These are phyloP conservation scores for Yamadazyma friedrichii DNA, from an alignment of 1,139 yeast genomes.

Conservation along the genomic window DNA sequence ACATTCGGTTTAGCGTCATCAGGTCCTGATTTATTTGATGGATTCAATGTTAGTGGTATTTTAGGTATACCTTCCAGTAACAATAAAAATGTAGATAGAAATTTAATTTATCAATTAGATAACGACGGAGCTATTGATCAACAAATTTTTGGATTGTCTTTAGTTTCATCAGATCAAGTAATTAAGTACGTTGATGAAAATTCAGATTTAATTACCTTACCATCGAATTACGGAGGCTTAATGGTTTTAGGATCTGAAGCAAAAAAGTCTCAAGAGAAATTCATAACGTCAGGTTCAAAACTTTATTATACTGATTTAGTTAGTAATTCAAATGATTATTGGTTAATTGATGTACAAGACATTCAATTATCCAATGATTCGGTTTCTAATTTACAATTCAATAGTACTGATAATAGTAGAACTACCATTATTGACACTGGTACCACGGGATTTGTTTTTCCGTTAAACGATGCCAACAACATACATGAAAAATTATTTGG, in stretches of 20 bases:
- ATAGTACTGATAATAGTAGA: slow-evolving; percentile 23
- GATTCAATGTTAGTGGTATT: slow-evolving; percentile 58
- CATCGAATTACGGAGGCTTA: slow-evolving; percentile 25
- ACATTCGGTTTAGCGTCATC: slow-evolving; percentile 53
- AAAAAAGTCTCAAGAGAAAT: slow-evolving; percentile 14
- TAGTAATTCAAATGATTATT: slow-evolving; percentile 40
- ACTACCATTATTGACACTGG: slow-evolving; percentile 64
- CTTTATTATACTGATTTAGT: slow-evolving; percentile 41
- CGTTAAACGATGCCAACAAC: slow-evolving; percentile 53
- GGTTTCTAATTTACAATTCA: slow-evolving; percentile 6
- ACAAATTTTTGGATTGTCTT: slow-evolving; percentile 22
- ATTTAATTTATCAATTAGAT: slow-evolving; percentile 23
- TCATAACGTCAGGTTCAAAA: slow-evolving; percentile 12
- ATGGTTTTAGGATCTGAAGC: slow-evolving; percentile 26
- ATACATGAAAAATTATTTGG: slow-evolving; percentile 50
- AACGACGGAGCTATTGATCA: slow-evolving; percentile 18
- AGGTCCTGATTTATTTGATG: slow-evolving; percentile 54
- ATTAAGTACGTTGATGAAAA: slow-evolving; percentile 13
- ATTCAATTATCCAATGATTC: slow-evolving; percentile 27
- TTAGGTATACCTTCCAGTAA: slow-evolving; percentile 55
- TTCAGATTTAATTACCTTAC: slow-evolving; percentile 12
- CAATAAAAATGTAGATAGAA: slow-evolving; percentile 15
- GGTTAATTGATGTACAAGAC: slow-evolving; percentile 49
- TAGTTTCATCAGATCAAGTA: slow-evolving; percentile 20
- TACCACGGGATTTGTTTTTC: slow-evolving; percentile 60